These are phyloP conservation scores for Cinchona pubescens DNA, from an alignment of 257 asterid species.

Conservation along the genomic window DNA sequence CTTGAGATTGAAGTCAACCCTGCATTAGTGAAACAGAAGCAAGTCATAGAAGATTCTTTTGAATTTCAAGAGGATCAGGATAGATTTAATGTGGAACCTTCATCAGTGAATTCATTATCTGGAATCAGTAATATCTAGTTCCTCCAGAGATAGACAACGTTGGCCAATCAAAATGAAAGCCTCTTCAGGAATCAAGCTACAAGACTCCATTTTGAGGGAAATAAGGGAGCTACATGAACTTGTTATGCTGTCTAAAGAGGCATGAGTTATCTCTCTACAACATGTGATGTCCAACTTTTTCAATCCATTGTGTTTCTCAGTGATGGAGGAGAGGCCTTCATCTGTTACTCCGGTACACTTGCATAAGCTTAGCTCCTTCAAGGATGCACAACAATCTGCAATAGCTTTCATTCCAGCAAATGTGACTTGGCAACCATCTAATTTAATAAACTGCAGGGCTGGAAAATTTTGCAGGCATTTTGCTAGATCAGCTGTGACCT, in stretches of 20 bases:
- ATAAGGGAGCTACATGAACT: conserved; percentile 26
- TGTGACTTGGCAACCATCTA: conserved; percentile 36
- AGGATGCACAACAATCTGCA: conserved; percentile 23
- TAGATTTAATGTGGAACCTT: conserved; percentile 17
- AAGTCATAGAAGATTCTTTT: background rate
- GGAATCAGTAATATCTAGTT: conserved; percentile 36
- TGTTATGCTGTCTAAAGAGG: conserved; percentile 25
- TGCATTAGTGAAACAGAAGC: conserved; percentile 1
- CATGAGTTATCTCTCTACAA: conserved; percentile 30
- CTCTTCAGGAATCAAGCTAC: conserved; percentile 22
- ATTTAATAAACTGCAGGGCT: conserved; percentile 22
- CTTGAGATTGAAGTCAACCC: conserved; percentile 31
- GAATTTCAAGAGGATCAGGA: background rate
- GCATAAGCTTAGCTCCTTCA: conserved; percentile 32
- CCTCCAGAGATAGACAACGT: conserved; percentile 26
- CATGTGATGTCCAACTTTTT: conserved; percentile 34
- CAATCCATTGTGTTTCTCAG: conserved; percentile 17
- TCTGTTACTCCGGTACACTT: conserved; percentile 39
- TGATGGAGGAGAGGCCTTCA: conserved; percentile 31
- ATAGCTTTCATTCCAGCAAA: conserved; percentile 23
- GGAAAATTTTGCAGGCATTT: conserved; percentile 25
- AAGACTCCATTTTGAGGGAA: conserved; percentile 36
- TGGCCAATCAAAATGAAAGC: conserved; percentile 33
- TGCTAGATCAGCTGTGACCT: conserved; percentile 27
- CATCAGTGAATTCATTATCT: conserved; percentile 30